A percentile compares a stretch with the other conserved stretches of the same genome.
Evolutionary conservation across 805 yeast genomes (phyloP).

Genomic region (Zygoascus flipseniorum): DNA sequence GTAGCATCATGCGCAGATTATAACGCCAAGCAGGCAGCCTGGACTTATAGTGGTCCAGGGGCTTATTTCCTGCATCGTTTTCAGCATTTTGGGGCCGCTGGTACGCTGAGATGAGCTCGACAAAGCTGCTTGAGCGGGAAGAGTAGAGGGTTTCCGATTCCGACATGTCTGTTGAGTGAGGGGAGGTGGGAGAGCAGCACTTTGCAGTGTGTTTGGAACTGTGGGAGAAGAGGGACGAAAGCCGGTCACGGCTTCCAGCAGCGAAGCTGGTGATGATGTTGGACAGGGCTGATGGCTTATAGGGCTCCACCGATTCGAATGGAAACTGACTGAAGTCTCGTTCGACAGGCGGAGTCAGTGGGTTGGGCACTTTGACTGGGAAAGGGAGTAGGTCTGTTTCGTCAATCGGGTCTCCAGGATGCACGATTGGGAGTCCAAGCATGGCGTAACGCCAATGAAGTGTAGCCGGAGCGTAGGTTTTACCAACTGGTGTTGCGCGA

Average conservation of each 20-base stretch:
- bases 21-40: constrained; percentile 43
- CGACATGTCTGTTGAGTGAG: background rate
- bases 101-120: constrained; percentile 15
- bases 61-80: constrained; percentile 68
- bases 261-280: background rate
- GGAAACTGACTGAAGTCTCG: background rate
- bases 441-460: background rate
- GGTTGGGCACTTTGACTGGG: constrained; percentile 12
- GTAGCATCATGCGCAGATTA: constrained; percentile 40
- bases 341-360: constrained; percentile 11
- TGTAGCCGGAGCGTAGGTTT: no score
- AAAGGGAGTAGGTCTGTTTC: constrained; percentile 13
- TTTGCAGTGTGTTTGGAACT: background rate
- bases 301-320: background rate
- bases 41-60: constrained; percentile 54
- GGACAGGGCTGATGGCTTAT: background rate
- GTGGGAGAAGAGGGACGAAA: background rate
- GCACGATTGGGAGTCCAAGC: background rate
- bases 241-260: background rate
- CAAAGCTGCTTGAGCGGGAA: constrained; percentile 15
- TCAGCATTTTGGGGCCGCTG: constrained; percentile 19
- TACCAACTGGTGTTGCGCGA: no score
- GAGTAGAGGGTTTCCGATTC: background rate
- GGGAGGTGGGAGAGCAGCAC: background rate
- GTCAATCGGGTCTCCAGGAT: constrained; percentile 2